Evolutionary conservation across 2,329 filamentous ascomycete species (phyloP).

Genomic region (Colletotrichum gigasporum): DNA sequence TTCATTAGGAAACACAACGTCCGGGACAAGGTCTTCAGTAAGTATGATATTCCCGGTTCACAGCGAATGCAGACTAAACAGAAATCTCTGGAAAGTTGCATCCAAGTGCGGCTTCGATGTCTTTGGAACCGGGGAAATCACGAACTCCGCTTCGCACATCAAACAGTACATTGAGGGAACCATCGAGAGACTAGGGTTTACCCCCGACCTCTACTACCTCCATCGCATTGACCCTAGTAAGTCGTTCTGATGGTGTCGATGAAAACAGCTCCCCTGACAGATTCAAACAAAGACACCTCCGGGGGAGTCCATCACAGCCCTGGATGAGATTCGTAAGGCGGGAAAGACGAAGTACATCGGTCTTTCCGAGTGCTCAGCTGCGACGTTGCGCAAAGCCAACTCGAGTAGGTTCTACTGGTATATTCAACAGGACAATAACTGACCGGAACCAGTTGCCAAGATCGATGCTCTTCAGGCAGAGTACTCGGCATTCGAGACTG

Average conservation of each 20-base stretch:
- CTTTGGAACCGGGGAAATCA: conserved; percentile 44
- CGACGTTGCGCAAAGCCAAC: conserved; percentile 53
- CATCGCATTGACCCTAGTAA: conserved; percentile 55
- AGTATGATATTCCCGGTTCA: conserved; percentile 25
- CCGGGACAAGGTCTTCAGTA: conserved; percentile 59
- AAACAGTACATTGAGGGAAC: conserved; percentile 58
- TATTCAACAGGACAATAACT: background rate
- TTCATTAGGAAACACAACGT: conserved; percentile 61
- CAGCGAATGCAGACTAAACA: background rate
- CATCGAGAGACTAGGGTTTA: conserved; percentile 56
- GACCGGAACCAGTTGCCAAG: conserved; percentile 48
- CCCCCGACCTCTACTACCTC: conserved; percentile 56
- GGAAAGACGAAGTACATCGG: conserved; percentile 60
- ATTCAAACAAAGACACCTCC: conserved; percentile 48
- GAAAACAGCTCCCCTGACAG: background rate
- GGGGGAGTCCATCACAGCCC: conserved; percentile 55
- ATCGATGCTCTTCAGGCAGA: conserved; percentile 58
- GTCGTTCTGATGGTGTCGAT: conserved; percentile 15
- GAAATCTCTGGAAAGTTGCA: conserved; percentile 45
- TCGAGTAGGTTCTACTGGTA: conserved; percentile 43
- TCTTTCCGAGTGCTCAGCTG: conserved; percentile 56
- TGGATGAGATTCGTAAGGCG: conserved; percentile 54
- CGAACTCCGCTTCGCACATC: conserved; percentile 56
- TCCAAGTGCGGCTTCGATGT: conserved; percentile 57
- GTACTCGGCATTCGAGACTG: conserved; percentile 45